Evolutionary conservation across 495 filamentous ascomycete genomes (phyloP).

Genomic region (Aspergillus taichungensis): DNA sequence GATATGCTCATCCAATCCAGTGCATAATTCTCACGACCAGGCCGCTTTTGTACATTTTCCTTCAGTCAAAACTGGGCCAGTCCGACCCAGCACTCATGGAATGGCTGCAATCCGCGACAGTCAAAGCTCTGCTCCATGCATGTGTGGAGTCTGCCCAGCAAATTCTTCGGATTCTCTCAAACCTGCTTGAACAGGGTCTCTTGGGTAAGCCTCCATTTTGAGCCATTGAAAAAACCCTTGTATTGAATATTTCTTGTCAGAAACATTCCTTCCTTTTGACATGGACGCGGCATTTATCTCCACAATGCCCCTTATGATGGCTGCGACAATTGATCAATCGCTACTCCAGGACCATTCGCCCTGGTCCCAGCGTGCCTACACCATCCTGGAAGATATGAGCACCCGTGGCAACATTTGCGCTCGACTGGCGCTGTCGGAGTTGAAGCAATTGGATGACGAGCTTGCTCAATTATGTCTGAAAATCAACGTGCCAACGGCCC

Average conservation of each 20-base stretch:
- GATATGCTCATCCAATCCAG: background rate
- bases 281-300: conserved; percentile 3
- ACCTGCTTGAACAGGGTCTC: background rate
- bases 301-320: conserved; percentile 1
- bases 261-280: conserved; percentile 1
- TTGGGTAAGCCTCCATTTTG: background rate
- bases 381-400: conserved; percentile 1
- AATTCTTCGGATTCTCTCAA: background rate
- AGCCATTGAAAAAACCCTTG: background rate
- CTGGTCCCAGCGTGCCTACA: conserved; percentile 1
- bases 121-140: conserved; percentile 1
- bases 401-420: background rate
- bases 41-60: background rate
- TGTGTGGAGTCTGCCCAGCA: conserved; percentile 1
- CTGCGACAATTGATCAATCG: background rate
- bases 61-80: background rate
- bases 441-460: background rate
- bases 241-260: background rate
- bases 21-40: background rate
- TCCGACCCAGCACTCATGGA: background rate
- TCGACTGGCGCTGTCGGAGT: background rate
- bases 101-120: background rate
- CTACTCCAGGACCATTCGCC: background rate
- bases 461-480: background rate
- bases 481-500: background rate